Conservation (phyloP, 164 flowering plant genomes). For the Macadamia tetraphylla region DNA sequence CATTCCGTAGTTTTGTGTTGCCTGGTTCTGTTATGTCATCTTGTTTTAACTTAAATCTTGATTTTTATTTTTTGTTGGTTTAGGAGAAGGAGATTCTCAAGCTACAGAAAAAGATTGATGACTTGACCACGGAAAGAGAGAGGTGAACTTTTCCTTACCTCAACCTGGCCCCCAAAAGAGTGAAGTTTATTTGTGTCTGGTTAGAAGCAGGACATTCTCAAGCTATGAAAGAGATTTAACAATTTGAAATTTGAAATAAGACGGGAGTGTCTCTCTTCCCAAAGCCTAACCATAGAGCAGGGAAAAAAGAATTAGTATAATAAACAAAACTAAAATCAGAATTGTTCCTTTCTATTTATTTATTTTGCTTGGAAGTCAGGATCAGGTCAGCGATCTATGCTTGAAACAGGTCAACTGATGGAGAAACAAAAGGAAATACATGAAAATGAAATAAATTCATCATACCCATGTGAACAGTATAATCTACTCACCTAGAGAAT, state of each 20-base stretch:
- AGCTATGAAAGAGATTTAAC: no score
- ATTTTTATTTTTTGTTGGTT: not conserved
- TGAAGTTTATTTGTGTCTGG: no score
- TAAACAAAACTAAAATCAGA: not conserved
- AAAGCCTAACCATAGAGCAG: no score
- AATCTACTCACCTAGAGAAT: not conserved
- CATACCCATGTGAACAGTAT: not conserved
- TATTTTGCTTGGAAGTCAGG: not conserved
- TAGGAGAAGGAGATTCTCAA: conserved; percentile 62
- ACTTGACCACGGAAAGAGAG: conserved; percentile 56
- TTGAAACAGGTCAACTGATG: no score
- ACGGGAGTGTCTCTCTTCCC: no score
- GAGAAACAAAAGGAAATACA: not conserved
- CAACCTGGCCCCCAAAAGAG: not conserved
- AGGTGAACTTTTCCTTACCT: conserved; percentile 33
- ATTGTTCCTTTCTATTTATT: not conserved
- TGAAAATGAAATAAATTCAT: not conserved
- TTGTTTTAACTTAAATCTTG: not conserved
- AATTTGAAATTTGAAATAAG: not conserved
- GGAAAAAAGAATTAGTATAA: no score
- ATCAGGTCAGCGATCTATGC: no score
- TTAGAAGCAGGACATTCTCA: no score
- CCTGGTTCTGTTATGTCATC: not conserved
- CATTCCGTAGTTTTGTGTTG: not conserved
- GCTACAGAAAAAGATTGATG: conserved; percentile 41